Percentiles rank a stretch among this genome's conserved stretches.
phyloP scores from a whole-genome alignment of 768 basidiomycete species.

The Russula vinacea region DNA sequence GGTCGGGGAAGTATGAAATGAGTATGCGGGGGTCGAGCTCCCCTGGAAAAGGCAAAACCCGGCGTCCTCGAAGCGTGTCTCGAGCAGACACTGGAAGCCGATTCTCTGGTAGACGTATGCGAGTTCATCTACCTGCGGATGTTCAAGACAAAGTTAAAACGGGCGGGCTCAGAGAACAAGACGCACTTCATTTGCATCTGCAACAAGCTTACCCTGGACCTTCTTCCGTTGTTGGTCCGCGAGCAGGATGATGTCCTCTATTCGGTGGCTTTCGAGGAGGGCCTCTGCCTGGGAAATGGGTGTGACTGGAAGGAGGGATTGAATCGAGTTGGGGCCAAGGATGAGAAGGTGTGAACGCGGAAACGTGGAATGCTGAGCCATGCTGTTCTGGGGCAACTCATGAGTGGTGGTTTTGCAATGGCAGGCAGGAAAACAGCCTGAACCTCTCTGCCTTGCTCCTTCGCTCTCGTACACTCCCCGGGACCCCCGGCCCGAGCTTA shows the following conservation, averaged over 20 bases:
- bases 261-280: conserved; percentile 58
- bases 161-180: neutral
- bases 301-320: conserved; percentile 67
- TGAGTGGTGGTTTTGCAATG: neutral
- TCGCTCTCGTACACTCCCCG: too few relatives aligned
- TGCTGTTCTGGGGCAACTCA: conserved; percentile 1
- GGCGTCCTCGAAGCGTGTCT: conserved; percentile 82
- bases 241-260: conserved; percentile 61
- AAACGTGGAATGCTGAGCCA: conserved; percentile 40
- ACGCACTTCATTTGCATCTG: conserved; percentile 55
- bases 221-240: conserved; percentile 60
- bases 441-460: too few relatives aligned
- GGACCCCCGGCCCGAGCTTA: too few relatives aligned
- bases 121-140: conserved; percentile 58
- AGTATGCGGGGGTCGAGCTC: conserved; percentile 81
- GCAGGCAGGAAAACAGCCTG: too few relatives aligned
- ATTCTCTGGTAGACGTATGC: conserved; percentile 78
- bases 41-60: conserved; percentile 70
- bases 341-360: conserved; percentile 68
- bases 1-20: conserved; percentile 72
- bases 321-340: conserved; percentile 55
- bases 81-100: conserved; percentile 72
- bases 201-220: conserved; percentile 48
- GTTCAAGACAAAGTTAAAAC: neutral
- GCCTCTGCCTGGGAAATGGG: conserved; percentile 70